Evolutionary conservation across 2,329 filamentous ascomycete genomes (phyloP), one percentile per base, ranked within the genome.

Genomic region (Penicillium sp.): DNA sequence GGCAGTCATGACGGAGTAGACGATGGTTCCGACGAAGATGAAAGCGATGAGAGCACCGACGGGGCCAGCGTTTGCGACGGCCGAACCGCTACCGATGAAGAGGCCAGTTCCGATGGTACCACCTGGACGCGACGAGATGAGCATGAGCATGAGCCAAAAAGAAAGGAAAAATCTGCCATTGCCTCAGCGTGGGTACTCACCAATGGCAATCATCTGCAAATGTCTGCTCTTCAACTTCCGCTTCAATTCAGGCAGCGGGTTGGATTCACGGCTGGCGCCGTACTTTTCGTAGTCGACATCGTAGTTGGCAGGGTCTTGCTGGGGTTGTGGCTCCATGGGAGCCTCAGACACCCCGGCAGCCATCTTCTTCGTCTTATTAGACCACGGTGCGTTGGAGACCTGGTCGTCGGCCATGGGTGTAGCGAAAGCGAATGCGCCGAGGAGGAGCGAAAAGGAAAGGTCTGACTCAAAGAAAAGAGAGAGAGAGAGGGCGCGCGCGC

Each of bases 221-320:
- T 99, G 94, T 44, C 92, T 81, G 23, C 87, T 88, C 77, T 95
- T 95, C 66, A 96, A 76, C 76, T 87, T 89, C 68, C 92, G 82
- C 55, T 90, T 86, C 55, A 97, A 81, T 50, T 75, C 69, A 2
- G 73, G 71, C 57, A 87, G 63, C 86, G 85, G 39, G 86, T 88
- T 37, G 85, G 93, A 63, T 75, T 81, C 53, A 72, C 56, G 71
- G 45, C 58, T 57, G 14, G 69, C 70, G 46, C 71, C 67, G 64
- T 73, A 54, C 52, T 76, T 75, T 58, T 76, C 70, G 44, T 66
- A 70, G 58, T 72, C 74, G 44, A 71, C 48, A 51, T 75, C 70
- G 48, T 67, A 23, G 16, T 58, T 52, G 24, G 7, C 43, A 5
- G 53, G 37, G 10, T 37, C 21, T 16, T 40, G 28, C 9, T 56